These are phyloP conservation scores for Phlebiopsis flavidoalba DNA, from an alignment of 768 basidiomycete genomes.

Conservation along the genomic window DNA sequence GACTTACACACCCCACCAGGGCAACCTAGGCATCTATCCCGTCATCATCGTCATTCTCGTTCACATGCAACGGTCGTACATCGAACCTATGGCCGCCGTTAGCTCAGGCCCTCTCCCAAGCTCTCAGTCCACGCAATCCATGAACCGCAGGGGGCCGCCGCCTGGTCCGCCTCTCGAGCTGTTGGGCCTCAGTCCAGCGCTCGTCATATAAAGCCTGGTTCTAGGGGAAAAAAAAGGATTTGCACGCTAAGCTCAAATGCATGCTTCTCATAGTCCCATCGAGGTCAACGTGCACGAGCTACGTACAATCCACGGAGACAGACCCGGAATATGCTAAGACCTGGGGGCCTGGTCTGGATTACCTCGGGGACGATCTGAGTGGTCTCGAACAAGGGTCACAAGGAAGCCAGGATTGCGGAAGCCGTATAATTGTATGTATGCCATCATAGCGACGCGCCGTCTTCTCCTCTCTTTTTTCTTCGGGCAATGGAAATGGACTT, in stretches of 20 bases:
- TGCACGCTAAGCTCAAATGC: no score
- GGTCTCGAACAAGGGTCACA: not conserved
- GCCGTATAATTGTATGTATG: not conserved
- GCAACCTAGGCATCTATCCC: constrained; percentile 19
- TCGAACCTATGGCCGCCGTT: not conserved
- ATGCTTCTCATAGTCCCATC: no score
- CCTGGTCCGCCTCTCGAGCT: not conserved
- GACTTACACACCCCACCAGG: constrained; percentile 4
- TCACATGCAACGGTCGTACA: constrained; percentile 8
- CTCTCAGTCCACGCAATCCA: not conserved
- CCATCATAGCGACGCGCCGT: not conserved
- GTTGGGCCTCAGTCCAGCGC: not conserved
- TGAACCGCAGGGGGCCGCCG: not conserved
- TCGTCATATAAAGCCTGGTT: no score
- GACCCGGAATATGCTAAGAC: not conserved
- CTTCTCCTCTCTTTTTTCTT: not conserved
- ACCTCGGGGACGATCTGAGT: not conserved
- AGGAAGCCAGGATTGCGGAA: not conserved
- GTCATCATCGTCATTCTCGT: constrained; percentile 19
- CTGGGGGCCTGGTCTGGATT: not conserved
- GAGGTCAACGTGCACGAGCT: not conserved
- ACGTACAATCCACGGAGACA: not conserved
- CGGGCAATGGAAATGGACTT: not conserved
- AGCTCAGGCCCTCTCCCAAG: not conserved
- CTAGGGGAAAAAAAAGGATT: no score